Evolutionary conservation across 352 stramenopile genomes (phyloP), one percentile per base, ranked within the genome.

Genomic region (Pythium dissimile): DNA sequence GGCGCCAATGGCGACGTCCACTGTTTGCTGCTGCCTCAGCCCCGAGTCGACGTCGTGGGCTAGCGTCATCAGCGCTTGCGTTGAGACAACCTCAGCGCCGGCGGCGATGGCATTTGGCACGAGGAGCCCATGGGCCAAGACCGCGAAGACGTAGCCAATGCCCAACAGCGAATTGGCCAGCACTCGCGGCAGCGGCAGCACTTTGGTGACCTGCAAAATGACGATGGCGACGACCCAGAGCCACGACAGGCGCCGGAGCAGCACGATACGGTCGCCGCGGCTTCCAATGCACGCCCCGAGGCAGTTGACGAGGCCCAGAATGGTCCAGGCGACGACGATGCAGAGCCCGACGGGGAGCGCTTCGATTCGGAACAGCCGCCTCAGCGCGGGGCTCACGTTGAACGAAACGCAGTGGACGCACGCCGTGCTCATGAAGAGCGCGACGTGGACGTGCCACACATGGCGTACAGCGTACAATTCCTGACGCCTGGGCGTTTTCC

Each of bases 371-470:
- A 88, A 69, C 8, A 77, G 70, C 28, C 63, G 67, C 3, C 77
- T 73, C 12, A 91, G 18, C 15, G 75, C 73, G 16, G 69, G 57
- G 49, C 69, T 83, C 35, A 87, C 80, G 52, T 82, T 85, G 62
- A 88, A 86, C 32, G 86, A 67, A 28, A 72, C 72, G 35, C 73
- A 88, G 47, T 91, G 80, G 10, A 88, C 49, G 42, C 74, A 71
- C 43, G 75, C 69, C 0, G 75, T 77, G 57, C 75, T 91, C 20
- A 69, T 53, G 46, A 88, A 87, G 26, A 85, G 43, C n/a, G 83
- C 43, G 18, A 62, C 43, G 41, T 86, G 79, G 5, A 76, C 67
- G 18, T 13, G 23, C 39, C 44, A 59, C 4, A 39, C 27, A 16
- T 51, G 48, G 23, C 28, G 35, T 16, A 69, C 34, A 16, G 47